Base-by-base conservation (phyloP, 2,329 filamentous ascomycete genomes). In the Ophiosphaerella korrae region DNA sequence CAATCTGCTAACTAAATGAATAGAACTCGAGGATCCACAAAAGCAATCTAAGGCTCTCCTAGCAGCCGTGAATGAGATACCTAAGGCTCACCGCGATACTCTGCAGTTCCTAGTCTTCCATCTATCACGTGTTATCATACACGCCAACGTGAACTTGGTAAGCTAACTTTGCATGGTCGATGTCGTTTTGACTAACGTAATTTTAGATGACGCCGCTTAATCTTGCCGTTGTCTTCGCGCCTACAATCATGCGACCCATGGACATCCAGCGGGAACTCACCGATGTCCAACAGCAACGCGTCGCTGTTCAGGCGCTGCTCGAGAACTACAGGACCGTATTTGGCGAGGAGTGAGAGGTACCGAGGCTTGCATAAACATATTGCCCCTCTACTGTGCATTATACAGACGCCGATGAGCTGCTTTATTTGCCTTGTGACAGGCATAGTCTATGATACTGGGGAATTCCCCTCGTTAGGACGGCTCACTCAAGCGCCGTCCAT, bases 81-180 rank as follows among this genome's bases (percentile, higher is more conserved):
- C 94, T 3, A 84, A 86, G 33, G 87, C 88, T 45, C 94, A 99
- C 74, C 85, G 87, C 38, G 92, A 96, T 70, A 93, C 90, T 59
- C 84, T 99, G 7, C 92, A 96, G 71, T 97, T 96, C 72, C 81
- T 99, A 54, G 87, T 97, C 71, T 94, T 95, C 80, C 94, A 99
- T 78, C 82, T 99, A 63, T 88, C 87, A 61, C 85, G 92, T 53
- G 93, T 99, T 34, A 89, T 95, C 50, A 82, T 86, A 62, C 85
- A 89, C 58, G 89, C 96, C 70, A 83, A 83, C 34, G 89, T 95
- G 71, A 97, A 97, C 69, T 75, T 97, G 73, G 88, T 90, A 80
- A 63, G 85, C 77, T 34, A n/a, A 24, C 1, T 39, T 13, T 9
- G 3, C 18, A 13, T n/a, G n/a, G 45, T 33, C 12, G 9, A 1